phyloP scores from a whole-genome alignment of 306 rosid genomes.

The Trifolium fragiferum region DNA sequence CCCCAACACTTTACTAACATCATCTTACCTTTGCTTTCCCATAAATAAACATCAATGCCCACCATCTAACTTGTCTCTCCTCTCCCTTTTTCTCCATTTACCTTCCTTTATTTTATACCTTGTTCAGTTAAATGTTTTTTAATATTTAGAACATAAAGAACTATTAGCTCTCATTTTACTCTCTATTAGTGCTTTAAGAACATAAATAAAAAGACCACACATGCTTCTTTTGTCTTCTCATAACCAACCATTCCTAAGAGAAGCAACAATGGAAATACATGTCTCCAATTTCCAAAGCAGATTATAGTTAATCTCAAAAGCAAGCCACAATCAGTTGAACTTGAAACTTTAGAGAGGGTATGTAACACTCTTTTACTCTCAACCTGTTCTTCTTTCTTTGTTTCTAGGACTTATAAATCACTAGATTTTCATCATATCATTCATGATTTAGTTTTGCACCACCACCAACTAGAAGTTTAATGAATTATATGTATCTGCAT shows the following conservation, averaged over 20 bases:
- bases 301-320: slow-evolving; percentile 37
- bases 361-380: slow-evolving; percentile 29
- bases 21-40: slow-evolving; percentile 60
- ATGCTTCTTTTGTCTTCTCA: slow-evolving; percentile 48
- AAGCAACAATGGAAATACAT: slow-evolving; percentile 44
- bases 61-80: slow-evolving; percentile 41
- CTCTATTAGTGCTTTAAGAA: slow-evolving; percentile 42
- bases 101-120: slow-evolving; percentile 29
- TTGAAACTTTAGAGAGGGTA: slow-evolving; percentile 43
- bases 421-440: slow-evolving; percentile 3
- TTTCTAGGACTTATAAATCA: slow-evolving; percentile 20
- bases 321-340: slow-evolving; percentile 43
- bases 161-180: slow-evolving; percentile 30
- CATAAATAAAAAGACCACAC: slow-evolving; percentile 40
- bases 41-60: slow-evolving; percentile 62
- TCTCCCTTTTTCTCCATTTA: slow-evolving; percentile 37
- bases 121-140: slow-evolving; percentile 8
- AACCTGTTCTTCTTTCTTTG: slow-evolving; percentile 39
- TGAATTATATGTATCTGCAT: slow-evolving; percentile 35
- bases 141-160: background rate
- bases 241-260: slow-evolving; percentile 46
- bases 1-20: slow-evolving; percentile 46
- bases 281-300: slow-evolving; percentile 57
- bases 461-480: slow-evolving; percentile 17
- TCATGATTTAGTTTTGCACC: background rate